These are phyloP conservation scores for Ceratocystis huliohia DNA, from an alignment of 2,329 filamentous ascomycete species.

Conservation along the genomic window DNA sequence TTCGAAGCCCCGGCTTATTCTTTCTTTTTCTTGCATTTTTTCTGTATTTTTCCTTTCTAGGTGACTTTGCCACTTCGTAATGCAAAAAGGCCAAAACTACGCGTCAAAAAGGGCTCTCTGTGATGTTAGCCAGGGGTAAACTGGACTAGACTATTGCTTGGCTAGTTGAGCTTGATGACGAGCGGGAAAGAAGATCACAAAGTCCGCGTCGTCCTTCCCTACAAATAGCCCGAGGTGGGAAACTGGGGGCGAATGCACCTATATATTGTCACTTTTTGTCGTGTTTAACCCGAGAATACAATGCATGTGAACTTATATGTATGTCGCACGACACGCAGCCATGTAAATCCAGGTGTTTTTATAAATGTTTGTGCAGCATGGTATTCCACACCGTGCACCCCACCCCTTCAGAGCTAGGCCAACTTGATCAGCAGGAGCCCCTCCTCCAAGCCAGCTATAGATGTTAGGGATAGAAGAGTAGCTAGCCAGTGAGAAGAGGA, in stretches of 20 bases:
- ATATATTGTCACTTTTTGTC: conserved; percentile 2
- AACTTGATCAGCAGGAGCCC: not conserved
- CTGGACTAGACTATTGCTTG: not conserved
- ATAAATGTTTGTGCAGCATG: not conserved
- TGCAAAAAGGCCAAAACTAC: not conserved
- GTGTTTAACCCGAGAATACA: not conserved
- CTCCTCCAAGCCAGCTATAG: conserved; percentile 2
- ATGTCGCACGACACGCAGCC: not conserved
- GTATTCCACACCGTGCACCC: not conserved
- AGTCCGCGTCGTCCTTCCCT: not conserved
- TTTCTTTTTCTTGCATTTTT: not conserved
- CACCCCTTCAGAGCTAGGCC: not conserved
- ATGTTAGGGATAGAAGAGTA: not conserved
- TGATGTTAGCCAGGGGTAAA: not conserved
- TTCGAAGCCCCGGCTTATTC: not conserved
- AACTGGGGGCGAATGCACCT: too few relatives aligned
- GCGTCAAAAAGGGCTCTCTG: not conserved
- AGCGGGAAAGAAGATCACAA: not conserved
- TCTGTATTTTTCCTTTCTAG: too few relatives aligned
- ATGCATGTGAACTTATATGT: not conserved
- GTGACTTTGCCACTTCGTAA: not conserved
- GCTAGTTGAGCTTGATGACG: not conserved
- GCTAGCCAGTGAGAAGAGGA: not conserved
- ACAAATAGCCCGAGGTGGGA: too few relatives aligned
- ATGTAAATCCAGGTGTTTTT: not conserved